Conservation (phyloP, 768 basidiomycete species). For the Russula ochroleuca region DNA sequence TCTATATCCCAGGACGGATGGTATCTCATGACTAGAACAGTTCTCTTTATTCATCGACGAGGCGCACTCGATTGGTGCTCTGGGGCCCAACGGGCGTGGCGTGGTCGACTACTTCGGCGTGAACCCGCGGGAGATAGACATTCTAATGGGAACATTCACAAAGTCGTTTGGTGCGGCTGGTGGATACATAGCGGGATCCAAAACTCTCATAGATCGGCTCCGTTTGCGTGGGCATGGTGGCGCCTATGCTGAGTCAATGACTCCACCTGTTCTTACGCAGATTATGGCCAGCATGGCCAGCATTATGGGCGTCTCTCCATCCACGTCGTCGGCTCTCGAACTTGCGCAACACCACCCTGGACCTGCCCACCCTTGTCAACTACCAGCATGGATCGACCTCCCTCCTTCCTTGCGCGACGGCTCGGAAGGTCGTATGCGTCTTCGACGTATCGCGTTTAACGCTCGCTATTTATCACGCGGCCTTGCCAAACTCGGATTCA, state of each 20-base stretch:
- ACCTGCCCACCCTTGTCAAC: slow-evolving; percentile 54
- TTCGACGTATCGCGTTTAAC: slow-evolving; percentile 92
- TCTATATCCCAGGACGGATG: neutral
- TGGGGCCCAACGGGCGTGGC: slow-evolving; percentile 92
- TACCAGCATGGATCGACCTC: slow-evolving; percentile 79
- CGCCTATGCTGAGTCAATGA: slow-evolving; percentile 84
- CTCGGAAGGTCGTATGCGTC: slow-evolving; percentile 72
- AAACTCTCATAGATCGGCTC: slow-evolving; percentile 73
- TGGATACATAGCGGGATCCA: slow-evolving; percentile 88
- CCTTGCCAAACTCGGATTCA: slow-evolving; percentile 89
- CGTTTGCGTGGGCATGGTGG: slow-evolving; percentile 79
- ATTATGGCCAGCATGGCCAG: slow-evolving; percentile 89
- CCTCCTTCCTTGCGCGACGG: slow-evolving; percentile 73
- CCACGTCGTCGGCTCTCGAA: slow-evolving; percentile 33
- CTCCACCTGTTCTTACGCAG: slow-evolving; percentile 88
- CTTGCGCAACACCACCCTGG: slow-evolving; percentile 54
- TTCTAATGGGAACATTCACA: slow-evolving; percentile 99
- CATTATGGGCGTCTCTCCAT: slow-evolving; percentile 81
- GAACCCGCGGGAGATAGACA: slow-evolving; percentile 74
- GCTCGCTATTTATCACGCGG: slow-evolving; percentile 85
- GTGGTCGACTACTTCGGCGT: slow-evolving; percentile 92
- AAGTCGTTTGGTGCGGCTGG: slow-evolving; percentile 93
- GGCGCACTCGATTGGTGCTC: slow-evolving; percentile 94
- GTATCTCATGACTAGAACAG: slow-evolving; percentile 39
- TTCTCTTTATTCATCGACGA: slow-evolving; percentile 97